Base-by-base conservation (phyloP, 768 basidiomycete species). In the Leccinellum rugosiceps region DNA sequence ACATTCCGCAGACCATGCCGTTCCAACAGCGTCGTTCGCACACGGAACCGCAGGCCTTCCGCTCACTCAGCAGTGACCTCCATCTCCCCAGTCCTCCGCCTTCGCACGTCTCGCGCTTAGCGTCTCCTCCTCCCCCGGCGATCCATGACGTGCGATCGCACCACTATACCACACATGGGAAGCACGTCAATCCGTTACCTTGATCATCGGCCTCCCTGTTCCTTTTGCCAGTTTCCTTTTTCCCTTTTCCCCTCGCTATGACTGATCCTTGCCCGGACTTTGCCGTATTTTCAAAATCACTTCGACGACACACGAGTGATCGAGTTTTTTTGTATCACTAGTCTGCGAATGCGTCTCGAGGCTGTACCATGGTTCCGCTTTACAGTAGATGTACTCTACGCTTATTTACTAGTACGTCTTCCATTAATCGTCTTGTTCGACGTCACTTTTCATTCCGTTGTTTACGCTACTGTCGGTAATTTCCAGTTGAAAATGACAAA, bases 1-100 rank as follows among this genome's bases (percentile, higher is more conserved):
- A 69, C 41, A 71, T 78, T 32, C 76, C 77, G 7, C 78, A 82
- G 53, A 66, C 80, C 43, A 62, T 80, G 56, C 72, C 81, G 14
- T 86, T 80, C 65, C 77, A 78, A 41, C 83, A 82, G 61, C 78
- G 84, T 58, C 79, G 86, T 51, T 77, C 84, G 38, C 73, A 81
- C 51, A 83, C 82, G 30, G 85, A 86, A 48, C 78, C 84, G 23
- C 82, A 82, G 61, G 76, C 76, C 17, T 83, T 77, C 68, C 74
- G 72, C 55, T 72, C 80, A 35, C 72, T 80, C 50, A 75, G 74
- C 30, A 77, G 80, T 58, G 78, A 78, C 60, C 78, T 79, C 57
- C 82, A 80, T 67, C 78, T 80, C 56, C 76, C 79, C 13, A 77
- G 78, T 59, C 77, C 79, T 26, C 62, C 74, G 13, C 78, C 78